phyloP scores from a whole-genome alignment of 2,329 filamentous ascomycete species.

The Stromatinia cepivora region DNA sequence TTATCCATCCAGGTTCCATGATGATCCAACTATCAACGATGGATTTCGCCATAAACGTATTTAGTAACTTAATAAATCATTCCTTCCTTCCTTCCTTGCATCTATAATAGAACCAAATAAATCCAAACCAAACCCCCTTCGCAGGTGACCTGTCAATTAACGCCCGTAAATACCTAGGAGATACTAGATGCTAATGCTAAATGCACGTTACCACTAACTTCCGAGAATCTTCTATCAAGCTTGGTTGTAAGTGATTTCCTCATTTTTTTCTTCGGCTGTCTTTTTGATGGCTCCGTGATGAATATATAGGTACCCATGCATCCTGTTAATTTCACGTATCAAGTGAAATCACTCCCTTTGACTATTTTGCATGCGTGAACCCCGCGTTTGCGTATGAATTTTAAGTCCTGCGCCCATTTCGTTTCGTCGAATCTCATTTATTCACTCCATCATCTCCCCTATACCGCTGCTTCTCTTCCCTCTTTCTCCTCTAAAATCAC shows the following conservation, averaged over 20 bases:
- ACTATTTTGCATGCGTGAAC: neutral
- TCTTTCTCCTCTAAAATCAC: neutral
- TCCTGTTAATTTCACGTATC: neutral
- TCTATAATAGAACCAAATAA: neutral
- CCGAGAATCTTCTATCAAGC: neutral
- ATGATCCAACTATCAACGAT: neutral
- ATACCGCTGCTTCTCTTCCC: neutral
- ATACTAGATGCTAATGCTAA: neutral
- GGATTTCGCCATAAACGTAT: neutral
- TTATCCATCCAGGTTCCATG: neutral
- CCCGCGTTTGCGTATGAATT: neutral
- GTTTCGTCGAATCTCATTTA: neutral
- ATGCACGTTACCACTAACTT: neutral
- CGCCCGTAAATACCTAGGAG: neutral
- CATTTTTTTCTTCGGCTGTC: neutral
- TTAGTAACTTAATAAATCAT: neutral
- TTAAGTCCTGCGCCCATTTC: neutral
- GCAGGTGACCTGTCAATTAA: slow-evolving; percentile 12
- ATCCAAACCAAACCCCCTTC: neutral
- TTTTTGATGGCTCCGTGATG: neutral
- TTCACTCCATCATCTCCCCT: neutral
- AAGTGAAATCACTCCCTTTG: neutral
- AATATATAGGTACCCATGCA: neutral
- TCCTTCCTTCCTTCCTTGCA: neutral
- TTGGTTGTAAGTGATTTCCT: neutral